Evolutionary conservation across 176 grass and related monocot species (phyloP).

Genomic region (maize (Zea mays)): DNA sequence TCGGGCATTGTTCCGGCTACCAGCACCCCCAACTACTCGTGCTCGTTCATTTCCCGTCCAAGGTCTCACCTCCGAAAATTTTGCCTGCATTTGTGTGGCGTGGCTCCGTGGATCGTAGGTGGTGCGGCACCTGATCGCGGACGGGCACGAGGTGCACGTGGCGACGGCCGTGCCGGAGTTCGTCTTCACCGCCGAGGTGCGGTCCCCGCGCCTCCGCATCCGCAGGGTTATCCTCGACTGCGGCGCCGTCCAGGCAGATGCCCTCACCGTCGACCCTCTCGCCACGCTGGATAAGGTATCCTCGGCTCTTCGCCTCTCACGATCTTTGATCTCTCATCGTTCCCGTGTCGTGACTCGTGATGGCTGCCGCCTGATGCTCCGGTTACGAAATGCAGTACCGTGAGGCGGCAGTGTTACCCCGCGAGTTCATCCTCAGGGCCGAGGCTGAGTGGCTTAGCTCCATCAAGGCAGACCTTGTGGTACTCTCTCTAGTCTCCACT

Average conservation of each 20-base stretch:
- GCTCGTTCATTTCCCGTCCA: not conserved
- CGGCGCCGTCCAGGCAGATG: constrained; percentile 91
- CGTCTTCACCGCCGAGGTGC: constrained; percentile 91
- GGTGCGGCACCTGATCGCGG: constrained; percentile 72
- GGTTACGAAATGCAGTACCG: constrained; percentile 61
- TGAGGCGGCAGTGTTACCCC: constrained; percentile 84
- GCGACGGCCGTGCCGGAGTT: constrained; percentile 86
- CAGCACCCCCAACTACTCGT: too few relatives aligned
- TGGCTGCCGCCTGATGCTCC: not conserved
- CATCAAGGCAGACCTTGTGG: constrained; percentile 81
- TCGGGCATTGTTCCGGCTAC: not conserved
- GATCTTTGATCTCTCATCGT: not conserved
- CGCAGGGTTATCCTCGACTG: constrained; percentile 88
- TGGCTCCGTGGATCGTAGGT: constrained; percentile 43
- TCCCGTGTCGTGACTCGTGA: not conserved
- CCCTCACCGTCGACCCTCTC: constrained; percentile 85
- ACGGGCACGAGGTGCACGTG: constrained; percentile 89
- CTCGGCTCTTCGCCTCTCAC: not conserved
- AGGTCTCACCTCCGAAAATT: not conserved
- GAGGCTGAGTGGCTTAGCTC: constrained; percentile 84
- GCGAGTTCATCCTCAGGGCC: constrained; percentile 68
- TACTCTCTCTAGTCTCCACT: constrained; percentile 8
- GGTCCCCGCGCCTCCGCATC: constrained; percentile 72
- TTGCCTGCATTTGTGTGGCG: not conserved
- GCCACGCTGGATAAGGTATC: constrained; percentile 78